Base-by-base conservation (phyloP, 2,329 filamentous ascomycete genomes). In the Ceratocystis variospora region DNA sequence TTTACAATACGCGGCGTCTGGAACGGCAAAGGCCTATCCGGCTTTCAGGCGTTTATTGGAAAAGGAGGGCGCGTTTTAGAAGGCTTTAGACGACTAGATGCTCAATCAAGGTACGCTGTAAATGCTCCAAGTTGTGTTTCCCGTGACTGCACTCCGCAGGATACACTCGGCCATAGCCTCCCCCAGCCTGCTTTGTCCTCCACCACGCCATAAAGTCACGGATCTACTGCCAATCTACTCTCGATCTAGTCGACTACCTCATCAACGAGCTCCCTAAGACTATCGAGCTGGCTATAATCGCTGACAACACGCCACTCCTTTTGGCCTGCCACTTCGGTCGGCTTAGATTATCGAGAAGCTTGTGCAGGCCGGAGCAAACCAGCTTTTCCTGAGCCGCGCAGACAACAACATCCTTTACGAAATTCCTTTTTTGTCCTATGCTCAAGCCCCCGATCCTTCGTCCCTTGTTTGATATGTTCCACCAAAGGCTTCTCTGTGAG, bases 321-420 rank as follows among this genome's bases (percentile, higher is more conserved):
- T 73, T 89, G 8, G 88, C 89, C 1, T 87, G 85, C 68, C 75
- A 78, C 1, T 75, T 83, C 2, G 80, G 81, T 10, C 80, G 81
- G 22, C 70, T 79, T 17, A 83, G 1, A 80, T 81, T 22, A 81
- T 81, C 17, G 82, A 83, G 71, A 77, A 83, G 0, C 79, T 96
- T 45, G 79, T 93, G 63, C 77, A 80, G 0, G 83, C 81, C 31
- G 88, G 87, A 2, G 88, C 88, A 1, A 84, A 94, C 71, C 86
- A 89, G 71, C 82, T 83, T 0, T 76, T 76, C 44, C 85, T 85
- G 28, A 86, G 89, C 71, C 75, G 75, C 8, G 72, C 76, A 15
- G 87, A 87, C 46, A 83, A 89, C 69, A 86, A 86, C 15, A 33
- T 57, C 5, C 61, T 89, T 0, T 87, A 90, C 71, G 80, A 78